Percentiles rank a stretch among this genome's conserved stretches.
phyloP scores from a whole-genome alignment of 2,329 filamentous ascomycete species.

The Biscogniauxia sp. region DNA sequence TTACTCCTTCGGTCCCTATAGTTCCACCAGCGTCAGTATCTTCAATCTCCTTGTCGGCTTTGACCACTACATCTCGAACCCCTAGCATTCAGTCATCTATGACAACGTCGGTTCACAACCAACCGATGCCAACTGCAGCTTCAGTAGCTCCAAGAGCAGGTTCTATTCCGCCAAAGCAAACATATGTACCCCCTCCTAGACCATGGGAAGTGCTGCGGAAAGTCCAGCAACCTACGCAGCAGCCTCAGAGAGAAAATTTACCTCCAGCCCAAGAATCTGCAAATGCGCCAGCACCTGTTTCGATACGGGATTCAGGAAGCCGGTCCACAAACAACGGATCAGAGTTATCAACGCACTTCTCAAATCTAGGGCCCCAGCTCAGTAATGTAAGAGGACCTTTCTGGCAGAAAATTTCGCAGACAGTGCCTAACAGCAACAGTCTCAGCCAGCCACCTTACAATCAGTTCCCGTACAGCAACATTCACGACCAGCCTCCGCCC shows the following conservation, averaged over 20 bases:
- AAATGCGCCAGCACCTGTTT: constrained; percentile 4
- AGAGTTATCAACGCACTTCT: constrained; percentile 17
- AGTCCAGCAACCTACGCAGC: constrained; percentile 14
- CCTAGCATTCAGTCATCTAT: constrained; percentile 13
- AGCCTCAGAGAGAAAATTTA: constrained; percentile 1
- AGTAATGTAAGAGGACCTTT: constrained; percentile 35
- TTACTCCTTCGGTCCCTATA: neutral
- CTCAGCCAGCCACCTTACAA: constrained; percentile 21
- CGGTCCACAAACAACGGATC: constrained; percentile 7
- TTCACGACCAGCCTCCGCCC: constrained; percentile 7
- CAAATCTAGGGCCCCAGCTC: constrained; percentile 24
- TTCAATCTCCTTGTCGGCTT: neutral
- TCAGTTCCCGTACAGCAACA: constrained; percentile 16
- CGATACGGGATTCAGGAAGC: constrained; percentile 2
- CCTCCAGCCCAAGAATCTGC: neutral
- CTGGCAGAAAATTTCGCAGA: constrained; percentile 28
- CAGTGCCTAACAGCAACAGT: constrained; percentile 35
- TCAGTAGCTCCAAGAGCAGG: constrained; percentile 9
- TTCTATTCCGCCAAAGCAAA: constrained; percentile 21
- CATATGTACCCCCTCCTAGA: constrained; percentile 30
- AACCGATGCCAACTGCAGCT: constrained; percentile 1
- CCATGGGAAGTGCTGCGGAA: constrained; percentile 32
- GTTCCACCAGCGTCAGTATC: neutral
- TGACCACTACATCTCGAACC: constrained; percentile 9
- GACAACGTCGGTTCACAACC: neutral